These are phyloP conservation scores for Cercospora canescens DNA, from an alignment of 2,329 filamentous ascomycete genomes.

Conservation along the genomic window DNA sequence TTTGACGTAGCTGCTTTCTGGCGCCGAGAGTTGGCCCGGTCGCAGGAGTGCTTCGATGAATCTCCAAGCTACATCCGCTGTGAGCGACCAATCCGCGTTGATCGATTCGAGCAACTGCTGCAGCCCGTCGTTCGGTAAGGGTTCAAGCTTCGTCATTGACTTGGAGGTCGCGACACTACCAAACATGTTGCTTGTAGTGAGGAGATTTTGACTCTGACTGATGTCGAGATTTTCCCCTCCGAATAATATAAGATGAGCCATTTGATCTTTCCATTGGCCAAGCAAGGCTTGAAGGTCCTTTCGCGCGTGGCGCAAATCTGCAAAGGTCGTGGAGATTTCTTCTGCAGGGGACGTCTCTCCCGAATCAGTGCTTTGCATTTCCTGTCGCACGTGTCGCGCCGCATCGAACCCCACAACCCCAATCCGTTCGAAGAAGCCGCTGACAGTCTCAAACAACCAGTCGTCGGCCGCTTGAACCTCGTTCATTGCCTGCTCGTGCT, in stretches of 20 bases:
- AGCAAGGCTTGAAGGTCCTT: constrained; percentile 30
- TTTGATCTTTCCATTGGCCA: constrained; percentile 31
- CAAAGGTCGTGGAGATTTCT: background rate
- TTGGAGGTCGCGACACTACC: constrained; percentile 17
- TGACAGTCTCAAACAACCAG: constrained; percentile 56
- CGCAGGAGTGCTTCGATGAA: constrained; percentile 56
- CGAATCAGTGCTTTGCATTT: constrained; percentile 22
- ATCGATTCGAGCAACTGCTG: constrained; percentile 44
- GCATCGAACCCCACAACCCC: constrained; percentile 44
- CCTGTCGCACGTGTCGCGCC: constrained; percentile 31
- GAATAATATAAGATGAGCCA: constrained; percentile 29
- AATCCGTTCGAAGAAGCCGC: constrained; percentile 53
- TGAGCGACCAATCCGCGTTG: constrained; percentile 50
- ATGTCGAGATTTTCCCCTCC: constrained; percentile 31
- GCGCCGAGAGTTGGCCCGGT: constrained; percentile 35
- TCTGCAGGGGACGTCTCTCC: background rate
- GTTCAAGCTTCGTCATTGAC: constrained; percentile 11
- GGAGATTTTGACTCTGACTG: constrained; percentile 14
- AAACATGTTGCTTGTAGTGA: constrained; percentile 20
- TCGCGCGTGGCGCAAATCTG: constrained; percentile 22
- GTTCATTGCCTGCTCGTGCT: constrained; percentile 57
- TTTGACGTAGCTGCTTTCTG: constrained; percentile 48
- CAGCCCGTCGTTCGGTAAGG: constrained; percentile 37
- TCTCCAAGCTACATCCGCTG: constrained; percentile 53
- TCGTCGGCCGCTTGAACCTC: constrained; percentile 57